Conservation (phyloP, 1,284 basidiomycete species). For the Ustilago sp. region DNA sequence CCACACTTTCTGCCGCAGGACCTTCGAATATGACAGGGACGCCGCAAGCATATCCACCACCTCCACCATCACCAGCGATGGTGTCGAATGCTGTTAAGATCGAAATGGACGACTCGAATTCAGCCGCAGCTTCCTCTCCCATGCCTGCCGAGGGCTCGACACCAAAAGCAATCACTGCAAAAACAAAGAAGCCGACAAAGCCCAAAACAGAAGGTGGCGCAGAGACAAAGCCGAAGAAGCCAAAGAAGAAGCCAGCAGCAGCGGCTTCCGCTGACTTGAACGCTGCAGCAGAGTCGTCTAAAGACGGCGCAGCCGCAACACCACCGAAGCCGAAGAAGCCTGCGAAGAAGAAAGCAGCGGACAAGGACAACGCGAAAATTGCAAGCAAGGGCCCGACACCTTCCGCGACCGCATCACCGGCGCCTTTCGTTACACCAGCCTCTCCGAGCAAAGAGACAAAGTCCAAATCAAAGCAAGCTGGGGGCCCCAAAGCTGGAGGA, state of each 20-base stretch:
- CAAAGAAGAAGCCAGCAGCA: constrained; percentile 36
- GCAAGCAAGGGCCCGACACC: constrained; percentile 1
- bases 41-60: not conserved
- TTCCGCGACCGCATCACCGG: constrained; percentile 32
- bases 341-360: constrained; percentile 30
- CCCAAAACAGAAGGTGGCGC: constrained; percentile 31
- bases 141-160: constrained; percentile 17
- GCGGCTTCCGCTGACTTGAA: not conserved
- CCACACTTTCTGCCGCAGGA: constrained; percentile 1
- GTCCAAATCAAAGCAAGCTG: constrained; percentile 23
- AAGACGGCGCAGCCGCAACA: constrained; percentile 13
- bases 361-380: constrained; percentile 17
- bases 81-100: constrained; percentile 17
- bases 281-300: constrained; percentile 13
- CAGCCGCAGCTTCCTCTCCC: constrained; percentile 13
- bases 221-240: constrained; percentile 43
- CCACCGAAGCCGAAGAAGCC: constrained; percentile 39
- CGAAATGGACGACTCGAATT: constrained; percentile 26
- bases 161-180: constrained; percentile 19
- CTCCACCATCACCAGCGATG: not conserved
- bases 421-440: constrained; percentile 32
- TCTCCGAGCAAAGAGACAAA: constrained; percentile 25
- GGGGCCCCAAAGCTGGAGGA: constrained; percentile 17
- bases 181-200: constrained; percentile 36
- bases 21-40: not conserved